These are phyloP conservation scores for Plasmodium knowlesi DNA, from an alignment of 169 alveolate species.

Conservation along the genomic window DNA sequence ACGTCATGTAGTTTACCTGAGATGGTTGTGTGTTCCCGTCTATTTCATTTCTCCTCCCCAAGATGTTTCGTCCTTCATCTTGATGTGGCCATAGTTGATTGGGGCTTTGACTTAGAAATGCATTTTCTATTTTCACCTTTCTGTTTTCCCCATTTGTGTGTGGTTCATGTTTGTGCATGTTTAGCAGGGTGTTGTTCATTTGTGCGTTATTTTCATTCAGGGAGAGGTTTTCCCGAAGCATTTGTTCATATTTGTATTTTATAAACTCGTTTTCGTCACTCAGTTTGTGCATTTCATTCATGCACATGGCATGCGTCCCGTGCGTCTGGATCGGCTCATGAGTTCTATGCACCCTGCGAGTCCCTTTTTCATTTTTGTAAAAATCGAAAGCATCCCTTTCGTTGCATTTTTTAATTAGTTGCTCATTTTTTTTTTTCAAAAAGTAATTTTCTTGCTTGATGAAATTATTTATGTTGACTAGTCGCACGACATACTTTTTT, in stretches of 20 bases:
- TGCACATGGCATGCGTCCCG: conserved; percentile 9
- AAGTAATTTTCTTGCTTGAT: conserved; percentile 52
- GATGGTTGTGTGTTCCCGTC: background rate
- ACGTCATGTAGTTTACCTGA: background rate
- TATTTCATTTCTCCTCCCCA: background rate
- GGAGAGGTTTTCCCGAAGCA: conserved; percentile 37
- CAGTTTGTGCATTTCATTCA: conserved; percentile 27
- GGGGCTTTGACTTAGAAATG: background rate
- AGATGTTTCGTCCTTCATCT: background rate
- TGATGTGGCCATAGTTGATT: background rate
- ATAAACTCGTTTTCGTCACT: conserved; percentile 65
- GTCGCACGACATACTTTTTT: conserved; percentile 38
- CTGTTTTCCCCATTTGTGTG: background rate
- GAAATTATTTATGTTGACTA: conserved; percentile 40
- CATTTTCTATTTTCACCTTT: background rate
- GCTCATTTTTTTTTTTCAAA: conserved; percentile 59
- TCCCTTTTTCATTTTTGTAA: background rate
- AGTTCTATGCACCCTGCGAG: background rate
- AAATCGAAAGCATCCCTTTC: background rate
- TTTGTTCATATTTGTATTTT: conserved; percentile 41
- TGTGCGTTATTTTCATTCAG: conserved; percentile 20
- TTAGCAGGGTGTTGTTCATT: conserved; percentile 29
- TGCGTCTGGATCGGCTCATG: background rate
- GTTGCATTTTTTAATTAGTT: conserved; percentile 3
- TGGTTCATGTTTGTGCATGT: background rate